phyloP scores from a whole-genome alignment of 495 filamentous ascomycete genomes.

The Oleoguttula mirabilis region DNA sequence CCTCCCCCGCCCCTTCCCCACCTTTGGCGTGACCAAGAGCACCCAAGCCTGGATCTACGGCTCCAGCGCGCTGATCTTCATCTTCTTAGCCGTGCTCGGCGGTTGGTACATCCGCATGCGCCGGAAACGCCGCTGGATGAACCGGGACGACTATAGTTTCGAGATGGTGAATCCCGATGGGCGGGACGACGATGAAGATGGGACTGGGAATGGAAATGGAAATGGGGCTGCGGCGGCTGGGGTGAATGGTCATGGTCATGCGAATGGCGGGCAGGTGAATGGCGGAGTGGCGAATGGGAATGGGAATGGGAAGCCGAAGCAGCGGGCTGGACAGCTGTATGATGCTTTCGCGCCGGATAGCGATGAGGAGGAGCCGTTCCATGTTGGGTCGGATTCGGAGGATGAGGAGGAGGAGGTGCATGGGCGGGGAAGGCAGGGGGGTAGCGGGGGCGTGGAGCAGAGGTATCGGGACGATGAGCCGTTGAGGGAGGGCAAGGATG shows the following conservation, averaged over 20 bases:
- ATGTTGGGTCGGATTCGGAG: conserved; percentile 5
- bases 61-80: conserved; percentile 63
- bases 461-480: conserved; percentile 13
- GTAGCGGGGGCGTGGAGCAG: not conserved
- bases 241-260: not conserved
- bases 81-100: conserved; percentile 71
- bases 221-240: not conserved
- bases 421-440: conserved; percentile 30
- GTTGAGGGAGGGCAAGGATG: conserved; percentile 3
- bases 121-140: conserved; percentile 61
- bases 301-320: conserved; percentile 31
- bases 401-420: conserved; percentile 58
- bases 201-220: not conserved
- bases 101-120: conserved; percentile 69
- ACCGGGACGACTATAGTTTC: conserved; percentile 84
- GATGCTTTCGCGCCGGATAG: conserved; percentile 80
- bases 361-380: conserved; percentile 33
- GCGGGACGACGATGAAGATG: conserved; percentile 38
- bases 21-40: conserved; percentile 81
- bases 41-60: conserved; percentile 96
- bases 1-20: conserved; percentile 82
- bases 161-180: conserved; percentile 83
- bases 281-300: not conserved
- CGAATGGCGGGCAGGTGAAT: not conserved
- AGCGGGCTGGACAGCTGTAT: conserved; percentile 74